Conservation (phyloP, 805 yeast species). For the Hanseniaspora guilliermondii region DNA sequence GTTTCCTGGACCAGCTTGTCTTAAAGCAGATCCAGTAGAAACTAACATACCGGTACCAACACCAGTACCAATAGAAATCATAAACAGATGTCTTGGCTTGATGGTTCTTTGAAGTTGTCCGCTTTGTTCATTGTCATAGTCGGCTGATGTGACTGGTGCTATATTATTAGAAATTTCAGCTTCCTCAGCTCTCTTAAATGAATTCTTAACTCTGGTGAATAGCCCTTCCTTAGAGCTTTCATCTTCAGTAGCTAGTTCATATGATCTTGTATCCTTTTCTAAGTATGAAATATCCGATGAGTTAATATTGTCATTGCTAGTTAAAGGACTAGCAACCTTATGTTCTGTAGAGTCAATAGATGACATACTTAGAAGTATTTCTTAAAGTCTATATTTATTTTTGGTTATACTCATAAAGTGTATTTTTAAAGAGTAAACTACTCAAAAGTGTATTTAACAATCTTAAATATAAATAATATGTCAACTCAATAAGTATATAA, state of each 20-base stretch:
- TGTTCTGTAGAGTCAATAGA: neutral
- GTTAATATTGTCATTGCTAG: neutral
- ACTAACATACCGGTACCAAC: constrained; percentile 66
- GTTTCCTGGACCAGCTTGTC: constrained; percentile 52
- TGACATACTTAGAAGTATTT: neutral
- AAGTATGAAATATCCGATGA: neutral
- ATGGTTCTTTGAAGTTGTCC: constrained; percentile 30
- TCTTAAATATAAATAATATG: no score
- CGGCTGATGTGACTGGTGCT: constrained; percentile 27
- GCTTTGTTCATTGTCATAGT: constrained; percentile 29
- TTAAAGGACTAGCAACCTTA: neutral
- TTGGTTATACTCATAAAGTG: neutral
- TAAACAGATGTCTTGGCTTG: constrained; percentile 46
- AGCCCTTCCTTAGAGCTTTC: neutral
- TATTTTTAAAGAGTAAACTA: no score
- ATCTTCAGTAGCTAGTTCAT: neutral
- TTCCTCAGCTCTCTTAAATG: constrained; percentile 30
- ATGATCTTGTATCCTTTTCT: neutral
- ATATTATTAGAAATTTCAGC: constrained; percentile 16
- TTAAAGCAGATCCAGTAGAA: constrained; percentile 50
- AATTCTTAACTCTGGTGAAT: constrained; percentile 18
- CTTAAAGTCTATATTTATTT: neutral
- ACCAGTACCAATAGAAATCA: constrained; percentile 66
- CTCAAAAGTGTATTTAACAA: no score
- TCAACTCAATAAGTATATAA: no score